These are phyloP conservation scores for Helichrysum umbraculigerum DNA, from an alignment of 129 eudicot genomes.

Conservation along the genomic window DNA sequence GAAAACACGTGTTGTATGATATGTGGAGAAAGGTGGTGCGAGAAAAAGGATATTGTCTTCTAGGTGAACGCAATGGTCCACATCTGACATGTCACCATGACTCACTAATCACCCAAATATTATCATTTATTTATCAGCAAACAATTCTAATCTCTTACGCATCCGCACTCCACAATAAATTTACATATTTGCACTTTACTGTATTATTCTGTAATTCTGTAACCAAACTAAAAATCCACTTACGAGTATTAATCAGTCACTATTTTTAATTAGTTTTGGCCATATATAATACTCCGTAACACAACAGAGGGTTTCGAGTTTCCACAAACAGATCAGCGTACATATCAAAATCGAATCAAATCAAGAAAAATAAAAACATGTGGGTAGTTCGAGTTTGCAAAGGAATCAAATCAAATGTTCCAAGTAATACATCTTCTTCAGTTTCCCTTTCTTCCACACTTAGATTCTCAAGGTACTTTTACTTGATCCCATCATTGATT, in stretches of 20 bases:
- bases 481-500: neutral
- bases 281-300: too few relatives aligned
- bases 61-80: neutral
- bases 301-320: conserved; percentile 23
- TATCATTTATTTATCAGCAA: too few relatives aligned
- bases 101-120: conserved; percentile 1
- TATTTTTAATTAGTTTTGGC: neutral
- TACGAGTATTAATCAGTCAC: too few relatives aligned
- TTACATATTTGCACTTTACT: too few relatives aligned
- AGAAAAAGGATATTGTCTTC: neutral
- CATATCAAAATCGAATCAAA: neutral
- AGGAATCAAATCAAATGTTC: conserved; percentile 11
- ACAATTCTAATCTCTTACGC: too few relatives aligned
- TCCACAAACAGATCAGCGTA: conserved; percentile 30
- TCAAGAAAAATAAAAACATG: conserved; percentile 14
- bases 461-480: conserved; percentile 30
- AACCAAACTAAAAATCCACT: too few relatives aligned
- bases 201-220: too few relatives aligned
- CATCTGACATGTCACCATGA: conserved; percentile 4
- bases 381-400: conserved; percentile 16
- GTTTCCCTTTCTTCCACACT: conserved; percentile 20
- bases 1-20: neutral
- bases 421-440: conserved; percentile 19
- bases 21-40: neutral
- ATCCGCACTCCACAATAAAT: too few relatives aligned